Base-by-base conservation (phyloP, 805 yeast species). In the Pichia rugopelliculosa region DNA sequence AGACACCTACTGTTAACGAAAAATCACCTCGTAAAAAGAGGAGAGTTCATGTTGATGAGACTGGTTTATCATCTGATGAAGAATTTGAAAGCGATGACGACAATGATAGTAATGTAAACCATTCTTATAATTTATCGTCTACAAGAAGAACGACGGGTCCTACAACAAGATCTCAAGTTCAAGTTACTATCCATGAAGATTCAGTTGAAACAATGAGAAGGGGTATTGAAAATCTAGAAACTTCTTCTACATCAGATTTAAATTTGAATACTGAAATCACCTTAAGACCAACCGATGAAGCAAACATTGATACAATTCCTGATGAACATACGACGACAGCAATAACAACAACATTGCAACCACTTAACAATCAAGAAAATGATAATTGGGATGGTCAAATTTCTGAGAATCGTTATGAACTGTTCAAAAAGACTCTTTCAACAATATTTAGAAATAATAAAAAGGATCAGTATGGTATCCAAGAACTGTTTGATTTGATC, bases 391-490 rank as follows among this genome's bases (percentile, higher is more conserved):
- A 57, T 30, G 72, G 70, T 12, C 64, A 63, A 10, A 70, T 81
- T 18, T 77, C 85, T 4, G 71, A 72, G 2, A 69, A 74, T 18
- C 70, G 87, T 53, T 66, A 71, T 44, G 68, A 66, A n/a, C 56
- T 60, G 26, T 73, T 80, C 56, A 71, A 73, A 20, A 68, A 71
- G 50, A 61, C 71, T 12, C 68, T 76, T 20, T 79, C 82, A 1
- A 64, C 61, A 22, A 63, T 79, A 39, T 66, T 76, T 57, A 42
- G 49, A 21, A 48, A 53, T 25, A 65, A 74, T 5, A 70, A 66
- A 20, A 47, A 71, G 6, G 77, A 73, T 33, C 70, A 56, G 36
- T 64, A 57, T 52, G 56, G 58, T 26, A 11, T 57, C 33, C 59
- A 59, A 8, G 52, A 53, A 6, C 52, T 66, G 30, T 44, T 63